Evolutionary conservation across 2,329 filamentous ascomycete genomes (phyloP).

Genomic region (Corynespora cassiicola): DNA sequence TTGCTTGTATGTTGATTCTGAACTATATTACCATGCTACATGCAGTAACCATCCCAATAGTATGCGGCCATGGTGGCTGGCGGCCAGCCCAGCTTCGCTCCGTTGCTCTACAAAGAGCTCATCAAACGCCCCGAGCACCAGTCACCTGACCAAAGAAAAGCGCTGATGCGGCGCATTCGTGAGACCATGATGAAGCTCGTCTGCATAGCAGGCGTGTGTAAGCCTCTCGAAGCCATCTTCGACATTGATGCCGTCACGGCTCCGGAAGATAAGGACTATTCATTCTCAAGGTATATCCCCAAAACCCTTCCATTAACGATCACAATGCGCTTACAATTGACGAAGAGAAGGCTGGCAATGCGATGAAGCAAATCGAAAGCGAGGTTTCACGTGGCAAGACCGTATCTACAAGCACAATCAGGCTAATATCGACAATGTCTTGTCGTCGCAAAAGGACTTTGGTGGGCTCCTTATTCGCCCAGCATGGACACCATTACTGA

Average conservation of each 20-base stretch:
- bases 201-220: constrained; percentile 65
- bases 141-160: constrained; percentile 53
- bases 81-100: constrained; percentile 58
- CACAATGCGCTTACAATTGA: no score
- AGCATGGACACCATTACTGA: constrained; percentile 1
- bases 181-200: constrained; percentile 67
- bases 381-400: constrained; percentile 63
- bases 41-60: constrained; percentile 17
- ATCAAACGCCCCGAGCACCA: constrained; percentile 55
- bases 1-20: constrained; percentile 40
- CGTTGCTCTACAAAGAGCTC: constrained; percentile 64
- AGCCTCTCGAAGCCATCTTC: constrained; percentile 66
- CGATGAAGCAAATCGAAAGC: constrained; percentile 60
- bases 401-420: constrained; percentile 63
- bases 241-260: constrained; percentile 60
- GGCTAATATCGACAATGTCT: constrained; percentile 43
- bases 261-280: constrained; percentile 65
- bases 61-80: constrained; percentile 57
- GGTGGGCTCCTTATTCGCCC: constrained; percentile 22
- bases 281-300: constrained; percentile 51
- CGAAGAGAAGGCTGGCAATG: constrained; percentile 62
- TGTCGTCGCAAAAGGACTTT: constrained; percentile 56
- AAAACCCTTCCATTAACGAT: not conserved
- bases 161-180: constrained; percentile 59
- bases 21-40: constrained; percentile 29